Conservation (phyloP, 2,329 filamentous ascomycete genomes). For the Pyricularia sp. region DNA sequence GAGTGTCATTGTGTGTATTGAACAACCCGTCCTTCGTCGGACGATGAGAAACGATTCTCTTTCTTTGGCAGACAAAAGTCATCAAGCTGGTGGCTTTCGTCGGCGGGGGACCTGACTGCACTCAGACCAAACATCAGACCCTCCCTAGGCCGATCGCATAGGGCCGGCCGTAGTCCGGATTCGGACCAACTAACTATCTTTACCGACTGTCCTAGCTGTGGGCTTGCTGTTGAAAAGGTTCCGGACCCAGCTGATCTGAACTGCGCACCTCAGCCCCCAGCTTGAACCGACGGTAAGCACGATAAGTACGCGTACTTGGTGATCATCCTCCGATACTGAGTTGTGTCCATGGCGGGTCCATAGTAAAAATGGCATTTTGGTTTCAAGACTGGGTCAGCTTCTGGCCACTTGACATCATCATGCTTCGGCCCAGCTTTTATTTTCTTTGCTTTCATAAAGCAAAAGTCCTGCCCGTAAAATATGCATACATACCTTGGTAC, state of each 20-base stretch:
- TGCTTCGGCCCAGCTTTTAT: background rate
- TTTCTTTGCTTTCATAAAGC: background rate
- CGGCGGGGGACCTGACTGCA: no score
- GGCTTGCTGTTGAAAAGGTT: background rate
- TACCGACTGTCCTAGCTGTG: background rate
- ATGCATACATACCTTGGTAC: background rate
- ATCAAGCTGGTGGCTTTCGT: no score
- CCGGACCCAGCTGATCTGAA: background rate
- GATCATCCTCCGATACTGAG: background rate
- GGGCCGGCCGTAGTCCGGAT: no score
- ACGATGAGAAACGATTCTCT: no score
- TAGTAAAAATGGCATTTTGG: background rate
- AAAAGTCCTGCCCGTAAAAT: background rate
- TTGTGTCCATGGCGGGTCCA: background rate
- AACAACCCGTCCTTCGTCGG: no score
- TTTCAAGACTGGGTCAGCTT: background rate
- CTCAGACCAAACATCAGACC: no score
- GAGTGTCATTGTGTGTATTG: no score
- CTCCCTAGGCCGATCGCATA: no score
- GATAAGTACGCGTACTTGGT: background rate
- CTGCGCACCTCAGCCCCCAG: background rate
- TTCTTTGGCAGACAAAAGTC: no score
- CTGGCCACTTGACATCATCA: background rate
- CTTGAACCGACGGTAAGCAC: background rate
- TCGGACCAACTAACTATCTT: background rate